Evolutionary conservation across 208 protist genomes (phyloP), one percentile per base, ranked within the genome.

Genomic region (Strigomonas oncopelti): DNA sequence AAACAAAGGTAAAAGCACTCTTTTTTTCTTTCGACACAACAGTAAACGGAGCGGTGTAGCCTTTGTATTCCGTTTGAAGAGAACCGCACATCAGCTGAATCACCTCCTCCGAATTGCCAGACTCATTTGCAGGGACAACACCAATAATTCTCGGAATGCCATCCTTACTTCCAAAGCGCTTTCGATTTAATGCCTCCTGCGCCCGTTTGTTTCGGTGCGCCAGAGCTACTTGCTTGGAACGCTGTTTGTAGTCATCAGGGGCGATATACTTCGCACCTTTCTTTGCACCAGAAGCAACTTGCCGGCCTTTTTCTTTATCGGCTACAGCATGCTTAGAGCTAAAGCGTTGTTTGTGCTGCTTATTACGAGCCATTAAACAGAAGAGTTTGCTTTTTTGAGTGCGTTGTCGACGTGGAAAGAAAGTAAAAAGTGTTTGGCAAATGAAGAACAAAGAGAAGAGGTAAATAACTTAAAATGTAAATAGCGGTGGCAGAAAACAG

Each of bases 51-150:
- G 68, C 62, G n/a, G 69, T 66, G 27, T 27, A 53, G 25, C 75
- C 67, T 31, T 69, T 60, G 42, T 72, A 79, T 16, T 88, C 74
- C 4, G 32, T 64, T 14, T 74, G 67, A 34, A 95, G 76, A 18
- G 57, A 65, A 20, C 72, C 63, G 71, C 80, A 91, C 24, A 95
- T 75, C 0, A 72, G 71, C 45, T 81, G 71, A 42, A 93, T 62
- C 53, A 93, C 71, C 16, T 79, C 67, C 45, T 90, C 83, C n/a
- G 85, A 87, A 60, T 95, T 93, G 9, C 75, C 90, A 0, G 90
- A 87, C 56, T 95, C 87, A 66, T 95, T 95, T 0, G 84, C 85
- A 2, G 90, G 90, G 46, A 95, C 55, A 45, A 95, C 69, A 32
- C 90, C 90, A 46, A 95, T 64, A 64, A 89, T 88, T n/a, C 81